Evolutionary conservation across 2,329 filamentous ascomycete species (phyloP).

Genomic region (Tolypocladium nubicola): DNA sequence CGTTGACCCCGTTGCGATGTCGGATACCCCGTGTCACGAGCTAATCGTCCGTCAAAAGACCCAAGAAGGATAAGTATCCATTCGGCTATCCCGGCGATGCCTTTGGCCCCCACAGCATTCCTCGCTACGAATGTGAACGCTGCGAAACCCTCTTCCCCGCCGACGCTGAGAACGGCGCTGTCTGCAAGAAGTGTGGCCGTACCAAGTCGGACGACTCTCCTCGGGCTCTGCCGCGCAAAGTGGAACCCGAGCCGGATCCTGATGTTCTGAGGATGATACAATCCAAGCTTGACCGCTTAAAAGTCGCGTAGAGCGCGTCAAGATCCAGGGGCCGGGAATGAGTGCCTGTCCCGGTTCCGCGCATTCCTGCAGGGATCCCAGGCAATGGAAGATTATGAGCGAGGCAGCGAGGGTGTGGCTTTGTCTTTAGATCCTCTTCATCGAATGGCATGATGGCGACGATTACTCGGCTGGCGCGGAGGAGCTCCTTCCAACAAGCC

Average conservation of each 20-base stretch:
- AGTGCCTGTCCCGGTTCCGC: neutral
- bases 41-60: conserved; percentile 29
- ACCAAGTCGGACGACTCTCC: conserved; percentile 49
- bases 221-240: conserved; percentile 46
- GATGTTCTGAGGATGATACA: conserved; percentile 48
- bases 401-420: neutral
- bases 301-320: conserved; percentile 17
- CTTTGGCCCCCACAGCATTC: conserved; percentile 39
- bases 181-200: conserved; percentile 51
- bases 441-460: neutral
- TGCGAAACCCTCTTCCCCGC: conserved; percentile 50
- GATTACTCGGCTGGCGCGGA: neutral
- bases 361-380: too few species aligned
- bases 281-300: conserved; percentile 38
- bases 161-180: conserved; percentile 36
- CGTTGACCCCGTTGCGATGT: conserved; percentile 23
- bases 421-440: neutral
- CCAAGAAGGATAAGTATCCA: conserved; percentile 59
- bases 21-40: neutral
- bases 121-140: conserved; percentile 48
- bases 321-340: too few species aligned
- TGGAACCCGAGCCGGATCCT: conserved; percentile 51
- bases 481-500: neutral
- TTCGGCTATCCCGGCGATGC: conserved; percentile 60
- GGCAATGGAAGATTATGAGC: neutral